A percentile compares a stretch with the other conserved stretches of the same genome.
Evolutionary conservation across 768 basidiomycete species (phyloP).

Genomic region (Fistulinella prunicolor): DNA sequence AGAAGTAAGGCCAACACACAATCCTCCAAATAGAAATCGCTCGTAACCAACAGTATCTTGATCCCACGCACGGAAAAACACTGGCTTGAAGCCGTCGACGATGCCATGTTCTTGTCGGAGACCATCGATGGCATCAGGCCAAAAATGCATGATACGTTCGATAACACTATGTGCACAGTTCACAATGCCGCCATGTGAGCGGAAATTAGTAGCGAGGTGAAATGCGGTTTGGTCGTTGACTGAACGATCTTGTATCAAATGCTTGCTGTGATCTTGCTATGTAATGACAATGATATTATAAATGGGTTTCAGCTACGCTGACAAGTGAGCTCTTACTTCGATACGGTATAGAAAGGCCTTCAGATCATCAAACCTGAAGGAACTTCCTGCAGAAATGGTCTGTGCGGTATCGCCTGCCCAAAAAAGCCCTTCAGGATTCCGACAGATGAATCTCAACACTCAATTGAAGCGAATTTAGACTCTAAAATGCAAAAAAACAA

Average conservation of each 20-base stretch:
- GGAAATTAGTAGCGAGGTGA: conserved; percentile 61
- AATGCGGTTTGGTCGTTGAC: conserved; percentile 40
- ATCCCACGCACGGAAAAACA: conserved; percentile 54
- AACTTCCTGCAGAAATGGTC: conserved; percentile 69
- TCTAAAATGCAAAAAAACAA: too few species aligned
- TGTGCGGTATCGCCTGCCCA: conserved; percentile 84
- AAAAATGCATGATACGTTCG: conserved; percentile 57
- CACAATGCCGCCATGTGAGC: conserved; percentile 74
- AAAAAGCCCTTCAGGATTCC: conserved; percentile 64
- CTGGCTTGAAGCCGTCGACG: conserved; percentile 51
- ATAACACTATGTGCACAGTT: conserved; percentile 65
- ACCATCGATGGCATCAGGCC: conserved; percentile 62
- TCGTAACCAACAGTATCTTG: conserved; percentile 43
- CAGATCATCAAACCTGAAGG: conserved; percentile 69
- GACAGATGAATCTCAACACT: conserved; percentile 62
- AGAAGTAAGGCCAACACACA: conserved; percentile 31
- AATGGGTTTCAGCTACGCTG: too few species aligned
- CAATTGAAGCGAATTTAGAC: too few species aligned
- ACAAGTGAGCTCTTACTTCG: too few species aligned
- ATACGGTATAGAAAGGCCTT: conserved; percentile 63
- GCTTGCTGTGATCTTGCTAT: conserved; percentile 22
- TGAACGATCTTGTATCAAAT: conserved; percentile 10
- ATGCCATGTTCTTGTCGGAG: conserved; percentile 55
- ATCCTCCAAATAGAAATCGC: conserved; percentile 54
- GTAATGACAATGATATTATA: not conserved